phyloP scores from a whole-genome alignment of 768 basidiomycete genomes.

The Phlegmacium glaucopus region DNA sequence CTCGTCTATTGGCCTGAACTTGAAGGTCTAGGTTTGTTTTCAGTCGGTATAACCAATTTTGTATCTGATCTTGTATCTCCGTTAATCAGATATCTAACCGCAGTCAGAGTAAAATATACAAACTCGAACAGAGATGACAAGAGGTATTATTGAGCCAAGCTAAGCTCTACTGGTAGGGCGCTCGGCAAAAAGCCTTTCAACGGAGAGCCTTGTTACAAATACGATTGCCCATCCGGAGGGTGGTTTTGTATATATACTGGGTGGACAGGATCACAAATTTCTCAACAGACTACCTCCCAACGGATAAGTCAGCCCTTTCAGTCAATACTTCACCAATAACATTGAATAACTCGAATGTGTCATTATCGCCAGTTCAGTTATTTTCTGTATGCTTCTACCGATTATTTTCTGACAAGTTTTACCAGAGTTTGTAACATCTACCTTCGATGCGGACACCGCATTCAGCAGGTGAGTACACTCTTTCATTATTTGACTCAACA shows the following conservation, averaged over 20 bases:
- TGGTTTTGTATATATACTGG: too few species aligned
- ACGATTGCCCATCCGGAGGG: too few species aligned
- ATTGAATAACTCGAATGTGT: slow-evolving; percentile 44
- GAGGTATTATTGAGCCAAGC: too few species aligned
- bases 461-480: slow-evolving; percentile 29
- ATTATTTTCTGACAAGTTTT: slow-evolving; percentile 10
- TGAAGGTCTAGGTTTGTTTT: too few species aligned
- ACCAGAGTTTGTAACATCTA: slow-evolving; percentile 43
- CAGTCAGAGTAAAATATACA: too few species aligned
- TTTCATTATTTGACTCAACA: neutral
- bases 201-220: neutral
- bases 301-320: neutral
- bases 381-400: neutral
- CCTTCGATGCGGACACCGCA: slow-evolving; percentile 41
- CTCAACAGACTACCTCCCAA: neutral
- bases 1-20: too few species aligned
- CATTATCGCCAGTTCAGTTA: slow-evolving; percentile 50
- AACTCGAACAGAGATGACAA: too few species aligned
- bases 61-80: too few species aligned
- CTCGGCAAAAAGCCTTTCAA: too few species aligned
- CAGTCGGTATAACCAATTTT: too few species aligned
- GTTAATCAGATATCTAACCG: too few species aligned
- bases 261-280: neutral
- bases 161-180: too few species aligned
- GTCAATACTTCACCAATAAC: slow-evolving; percentile 1